Evolutionary conservation across 23 red algal species (phyloP).

Genomic region (Gracilariopsis chorda): DNA sequence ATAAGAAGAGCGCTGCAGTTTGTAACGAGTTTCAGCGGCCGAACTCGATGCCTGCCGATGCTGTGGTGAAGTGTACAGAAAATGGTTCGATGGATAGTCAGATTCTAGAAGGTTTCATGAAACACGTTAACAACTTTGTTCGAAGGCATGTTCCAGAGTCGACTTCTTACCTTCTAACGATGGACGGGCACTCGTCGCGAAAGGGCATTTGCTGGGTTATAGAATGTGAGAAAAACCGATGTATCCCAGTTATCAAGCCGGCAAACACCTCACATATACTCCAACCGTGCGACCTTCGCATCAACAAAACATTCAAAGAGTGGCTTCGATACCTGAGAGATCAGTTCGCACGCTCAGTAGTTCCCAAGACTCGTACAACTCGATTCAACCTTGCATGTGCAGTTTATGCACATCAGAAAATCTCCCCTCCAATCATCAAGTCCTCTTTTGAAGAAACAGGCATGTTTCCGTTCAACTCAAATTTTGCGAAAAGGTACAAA

Average conservation of each 20-base stretch:
- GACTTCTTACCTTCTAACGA: constrained; percentile 5
- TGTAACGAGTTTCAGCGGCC: neutral
- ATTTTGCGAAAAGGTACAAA: no score
- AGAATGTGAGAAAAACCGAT: neutral
- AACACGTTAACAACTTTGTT: no score
- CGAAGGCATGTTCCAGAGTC: no score
- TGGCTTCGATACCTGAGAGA: neutral
- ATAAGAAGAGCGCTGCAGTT: neutral
- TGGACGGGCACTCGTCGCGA: constrained; percentile 15
- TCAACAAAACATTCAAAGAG: constrained; percentile 31
- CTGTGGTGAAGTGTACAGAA: neutral
- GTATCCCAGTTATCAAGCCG: neutral
- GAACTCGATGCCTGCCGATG: neutral
- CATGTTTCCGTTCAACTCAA: no score
- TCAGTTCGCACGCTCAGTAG: no score
- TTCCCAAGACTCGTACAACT: no score
- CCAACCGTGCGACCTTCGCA: neutral
- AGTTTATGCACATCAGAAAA: no score
- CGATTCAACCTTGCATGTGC: no score
- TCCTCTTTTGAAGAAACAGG: no score
- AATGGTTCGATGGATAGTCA: no score
- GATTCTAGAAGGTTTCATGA: no score
- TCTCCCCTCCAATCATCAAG: no score
- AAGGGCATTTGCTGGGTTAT: constrained; percentile 29
- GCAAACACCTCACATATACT: constrained; percentile 10